A percentile compares a stretch with the other conserved stretches of the same genome.
Conservation (phyloP, 2,329 filamentous ascomycete species). For the Sclerotinia spermophila region DNA sequence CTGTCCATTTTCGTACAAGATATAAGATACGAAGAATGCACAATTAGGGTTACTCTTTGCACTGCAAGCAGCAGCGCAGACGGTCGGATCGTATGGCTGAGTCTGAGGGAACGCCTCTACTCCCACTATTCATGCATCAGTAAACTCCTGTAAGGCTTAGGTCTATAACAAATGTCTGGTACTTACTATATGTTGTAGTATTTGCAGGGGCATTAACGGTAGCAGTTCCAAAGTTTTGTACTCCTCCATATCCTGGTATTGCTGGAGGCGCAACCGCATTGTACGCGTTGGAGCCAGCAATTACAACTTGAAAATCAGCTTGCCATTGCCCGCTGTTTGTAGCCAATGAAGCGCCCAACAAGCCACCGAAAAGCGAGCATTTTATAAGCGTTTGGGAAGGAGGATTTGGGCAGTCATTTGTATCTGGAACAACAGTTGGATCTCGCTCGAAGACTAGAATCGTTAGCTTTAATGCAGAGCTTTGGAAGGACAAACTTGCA, state of each 20-base stretch:
- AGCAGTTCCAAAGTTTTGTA: slow-evolving; percentile 32
- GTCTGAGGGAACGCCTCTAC: slow-evolving; percentile 31
- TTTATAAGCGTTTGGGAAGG: slow-evolving; percentile 17
- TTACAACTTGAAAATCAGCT: slow-evolving; percentile 18
- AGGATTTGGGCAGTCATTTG: slow-evolving; percentile 12
- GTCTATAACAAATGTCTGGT: not conserved
- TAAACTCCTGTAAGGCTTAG: not conserved
- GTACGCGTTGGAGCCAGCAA: slow-evolving; percentile 17
- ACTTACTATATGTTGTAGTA: slow-evolving; percentile 29
- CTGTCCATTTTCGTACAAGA: slow-evolving; percentile 39
- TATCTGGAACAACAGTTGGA: slow-evolving; percentile 12
- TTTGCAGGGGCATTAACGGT: slow-evolving; percentile 36
- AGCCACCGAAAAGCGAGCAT: slow-evolving; percentile 17
- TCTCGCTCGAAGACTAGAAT: slow-evolving; percentile 14
- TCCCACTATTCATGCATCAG: slow-evolving; percentile 25
- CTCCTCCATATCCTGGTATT: slow-evolving; percentile 31
- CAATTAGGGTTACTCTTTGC: slow-evolving; percentile 27
- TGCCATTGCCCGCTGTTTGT: slow-evolving; percentile 15
- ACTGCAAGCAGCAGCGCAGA: slow-evolving; percentile 35
- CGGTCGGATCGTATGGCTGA: slow-evolving; percentile 35
- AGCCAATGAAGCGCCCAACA: slow-evolving; percentile 9
- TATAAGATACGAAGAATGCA: slow-evolving; percentile 41
- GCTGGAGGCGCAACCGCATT: slow-evolving; percentile 17
- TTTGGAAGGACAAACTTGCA: not conserved
- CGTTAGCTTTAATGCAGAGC: not conserved